These are phyloP conservation scores for Pseudoneurospora amorphoporcata DNA, from an alignment of 495 filamentous ascomycete species.

Conservation along the genomic window DNA sequence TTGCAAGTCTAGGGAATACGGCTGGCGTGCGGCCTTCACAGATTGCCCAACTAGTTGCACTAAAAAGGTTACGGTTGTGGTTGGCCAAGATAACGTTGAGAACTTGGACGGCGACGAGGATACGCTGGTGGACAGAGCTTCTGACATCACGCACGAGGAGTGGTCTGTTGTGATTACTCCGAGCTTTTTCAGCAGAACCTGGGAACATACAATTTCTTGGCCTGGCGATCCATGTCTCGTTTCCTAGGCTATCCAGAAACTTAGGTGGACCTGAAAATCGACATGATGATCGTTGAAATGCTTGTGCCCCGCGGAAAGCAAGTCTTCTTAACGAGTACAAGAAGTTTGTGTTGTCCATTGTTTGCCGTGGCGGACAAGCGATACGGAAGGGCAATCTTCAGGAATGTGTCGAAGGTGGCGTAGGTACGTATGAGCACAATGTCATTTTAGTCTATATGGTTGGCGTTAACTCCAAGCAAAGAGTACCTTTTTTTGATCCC, in stretches of 20 bases:
- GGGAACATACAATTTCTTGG: not conserved
- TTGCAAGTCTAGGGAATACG: not conserved
- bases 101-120: not conserved
- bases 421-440: too few relatives aligned
- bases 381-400: too few relatives aligned
- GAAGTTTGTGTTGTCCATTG: too few relatives aligned
- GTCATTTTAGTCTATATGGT: too few relatives aligned
- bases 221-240: not conserved
- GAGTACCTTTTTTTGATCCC: too few relatives aligned
- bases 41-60: not conserved
- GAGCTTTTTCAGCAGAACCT: not conserved
- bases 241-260: not conserved
- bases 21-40: not conserved
- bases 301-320: too few relatives aligned
- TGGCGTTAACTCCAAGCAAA: too few relatives aligned
- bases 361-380: too few relatives aligned
- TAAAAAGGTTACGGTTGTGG: not conserved
- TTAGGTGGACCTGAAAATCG: not conserved
- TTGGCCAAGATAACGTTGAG: not conserved
- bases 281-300: not conserved
- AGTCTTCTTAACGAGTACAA: too few relatives aligned
- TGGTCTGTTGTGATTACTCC: not conserved
- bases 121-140: not conserved
- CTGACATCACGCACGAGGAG: not conserved
- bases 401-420: too few relatives aligned